These are phyloP conservation scores for Beta vulgaris DNA, from an alignment of 148 eudicot species.

Conservation along the genomic window DNA sequence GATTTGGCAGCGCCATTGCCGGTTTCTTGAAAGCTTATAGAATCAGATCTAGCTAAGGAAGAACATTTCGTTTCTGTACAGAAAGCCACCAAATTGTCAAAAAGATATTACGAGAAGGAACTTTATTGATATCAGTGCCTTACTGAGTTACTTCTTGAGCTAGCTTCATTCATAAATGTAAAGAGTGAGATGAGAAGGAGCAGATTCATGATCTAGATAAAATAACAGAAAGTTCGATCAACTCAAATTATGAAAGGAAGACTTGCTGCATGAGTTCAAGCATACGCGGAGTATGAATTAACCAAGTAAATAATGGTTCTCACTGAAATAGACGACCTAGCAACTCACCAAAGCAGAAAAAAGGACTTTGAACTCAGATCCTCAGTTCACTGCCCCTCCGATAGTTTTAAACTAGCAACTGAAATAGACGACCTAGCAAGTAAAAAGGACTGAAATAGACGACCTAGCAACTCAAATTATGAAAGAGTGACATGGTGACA, in stretches of 20 bases:
- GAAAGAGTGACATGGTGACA: background rate
- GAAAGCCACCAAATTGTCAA: slow-evolving; percentile 9
- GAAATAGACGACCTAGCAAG: background rate
- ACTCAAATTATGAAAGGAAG: background rate
- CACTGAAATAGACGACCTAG: background rate
- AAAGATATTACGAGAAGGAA: background rate
- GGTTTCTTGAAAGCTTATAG: slow-evolving; percentile 32
- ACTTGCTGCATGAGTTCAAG: background rate
- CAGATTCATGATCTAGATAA: too few relatives aligned
- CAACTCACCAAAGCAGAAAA: background rate
- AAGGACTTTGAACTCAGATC: too few relatives aligned
- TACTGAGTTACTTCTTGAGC: background rate
- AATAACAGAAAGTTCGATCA: background rate
- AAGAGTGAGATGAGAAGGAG: background rate
- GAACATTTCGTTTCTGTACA: slow-evolving; percentile 68
- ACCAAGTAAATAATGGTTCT: background rate
- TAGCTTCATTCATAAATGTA: background rate
- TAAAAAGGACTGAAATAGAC: background rate
- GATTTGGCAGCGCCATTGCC: slow-evolving; percentile 37
- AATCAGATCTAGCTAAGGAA: slow-evolving; percentile 52
- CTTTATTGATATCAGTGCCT: background rate
- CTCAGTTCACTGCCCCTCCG: too few relatives aligned
- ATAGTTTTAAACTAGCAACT: too few relatives aligned
- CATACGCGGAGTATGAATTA: background rate
- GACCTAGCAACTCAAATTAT: background rate